Conservation (phyloP, 164 flowering plant genomes). For the Magnolia sinica region DNA sequence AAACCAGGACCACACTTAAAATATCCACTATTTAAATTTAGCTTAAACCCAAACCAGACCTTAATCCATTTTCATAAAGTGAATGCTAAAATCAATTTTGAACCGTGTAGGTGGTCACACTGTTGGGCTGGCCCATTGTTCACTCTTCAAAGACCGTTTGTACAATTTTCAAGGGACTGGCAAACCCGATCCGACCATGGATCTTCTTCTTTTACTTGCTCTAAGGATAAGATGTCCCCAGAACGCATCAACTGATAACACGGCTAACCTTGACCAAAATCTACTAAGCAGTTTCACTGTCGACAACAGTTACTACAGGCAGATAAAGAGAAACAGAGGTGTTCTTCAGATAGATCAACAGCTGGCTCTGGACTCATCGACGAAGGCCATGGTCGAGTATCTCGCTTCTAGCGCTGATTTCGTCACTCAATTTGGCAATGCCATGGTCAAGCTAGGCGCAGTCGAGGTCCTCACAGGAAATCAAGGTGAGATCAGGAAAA, state of each 20-base stretch:
- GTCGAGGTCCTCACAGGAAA: conserved; percentile 10
- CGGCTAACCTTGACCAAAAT: conserved; percentile 34
- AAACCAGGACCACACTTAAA: too few relatives aligned
- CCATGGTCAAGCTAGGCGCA: conserved; percentile 15
- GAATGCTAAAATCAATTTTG: too few relatives aligned
- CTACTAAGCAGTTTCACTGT: conserved; percentile 5
- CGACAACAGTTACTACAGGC: conserved; percentile 3
- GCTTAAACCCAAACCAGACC: too few relatives aligned
- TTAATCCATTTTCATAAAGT: too few relatives aligned
- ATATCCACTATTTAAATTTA: too few relatives aligned
- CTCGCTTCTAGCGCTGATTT: not conserved
- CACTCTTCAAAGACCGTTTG: conserved; percentile 33
- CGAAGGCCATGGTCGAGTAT: not conserved
- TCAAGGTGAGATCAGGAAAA: conserved; percentile 10
- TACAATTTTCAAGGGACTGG: conserved; percentile 45
- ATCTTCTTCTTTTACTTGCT: conserved; percentile 7
- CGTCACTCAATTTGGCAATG: not conserved
- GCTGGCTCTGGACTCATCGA: conserved; percentile 6
- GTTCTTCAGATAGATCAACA: conserved; percentile 15
- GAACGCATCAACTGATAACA: conserved; percentile 4
- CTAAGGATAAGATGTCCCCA: conserved; percentile 24
- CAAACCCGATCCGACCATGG: conserved; percentile 47
- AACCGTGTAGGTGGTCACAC: conserved; percentile 50
- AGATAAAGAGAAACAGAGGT: conserved; percentile 1
- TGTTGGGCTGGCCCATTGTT: conserved; percentile 50